Percentiles rank a stretch among this genome's conserved stretches.
These are phyloP conservation scores for Graphilbum sp. DNA, from an alignment of 2,329 filamentous ascomycete species.

Conservation along the genomic window DNA sequence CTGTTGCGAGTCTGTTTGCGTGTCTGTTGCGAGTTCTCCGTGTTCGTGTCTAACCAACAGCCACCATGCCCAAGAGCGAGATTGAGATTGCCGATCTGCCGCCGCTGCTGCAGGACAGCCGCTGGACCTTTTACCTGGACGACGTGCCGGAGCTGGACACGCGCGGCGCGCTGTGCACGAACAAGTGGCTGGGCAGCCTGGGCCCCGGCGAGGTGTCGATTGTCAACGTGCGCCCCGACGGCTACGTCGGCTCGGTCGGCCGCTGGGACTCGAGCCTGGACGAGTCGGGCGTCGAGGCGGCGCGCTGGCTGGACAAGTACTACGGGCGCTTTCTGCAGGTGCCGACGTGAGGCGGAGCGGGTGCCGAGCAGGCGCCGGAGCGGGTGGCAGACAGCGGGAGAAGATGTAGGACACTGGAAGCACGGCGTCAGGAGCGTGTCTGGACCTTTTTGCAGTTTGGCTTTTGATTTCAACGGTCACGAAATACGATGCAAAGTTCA, in stretches of 20 bases:
- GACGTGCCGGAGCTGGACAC: conserved; percentile 41
- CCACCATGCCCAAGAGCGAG: conserved; percentile 42
- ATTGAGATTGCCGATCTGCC: conserved; percentile 54
- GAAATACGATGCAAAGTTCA: too few species aligned
- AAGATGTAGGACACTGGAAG: neutral
- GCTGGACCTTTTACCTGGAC: conserved; percentile 60
- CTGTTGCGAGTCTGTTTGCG: too few species aligned
- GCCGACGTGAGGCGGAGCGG: conserved; percentile 14
- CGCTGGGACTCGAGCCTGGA: conserved; percentile 35
- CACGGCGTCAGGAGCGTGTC: conserved; percentile 4
- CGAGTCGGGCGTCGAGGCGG: conserved; percentile 33
- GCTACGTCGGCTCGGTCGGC: conserved; percentile 52
- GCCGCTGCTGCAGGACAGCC: conserved; percentile 41
- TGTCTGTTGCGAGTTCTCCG: too few species aligned
- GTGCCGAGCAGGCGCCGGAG: neutral
- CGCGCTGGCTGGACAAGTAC: conserved; percentile 37
- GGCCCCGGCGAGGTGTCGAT: conserved; percentile 41
- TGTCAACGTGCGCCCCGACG: conserved; percentile 54
- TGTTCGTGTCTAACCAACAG: conserved; percentile 16
- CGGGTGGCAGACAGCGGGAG: neutral
- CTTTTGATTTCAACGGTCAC: too few species aligned
- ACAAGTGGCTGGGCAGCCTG: conserved; percentile 53
- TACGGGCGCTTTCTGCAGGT: conserved; percentile 38
- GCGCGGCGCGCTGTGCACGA: conserved; percentile 36
- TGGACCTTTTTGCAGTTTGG: neutral